These are phyloP conservation scores for Santalum album DNA, from an alignment of 164 flowering plant genomes.

Conservation along the genomic window DNA sequence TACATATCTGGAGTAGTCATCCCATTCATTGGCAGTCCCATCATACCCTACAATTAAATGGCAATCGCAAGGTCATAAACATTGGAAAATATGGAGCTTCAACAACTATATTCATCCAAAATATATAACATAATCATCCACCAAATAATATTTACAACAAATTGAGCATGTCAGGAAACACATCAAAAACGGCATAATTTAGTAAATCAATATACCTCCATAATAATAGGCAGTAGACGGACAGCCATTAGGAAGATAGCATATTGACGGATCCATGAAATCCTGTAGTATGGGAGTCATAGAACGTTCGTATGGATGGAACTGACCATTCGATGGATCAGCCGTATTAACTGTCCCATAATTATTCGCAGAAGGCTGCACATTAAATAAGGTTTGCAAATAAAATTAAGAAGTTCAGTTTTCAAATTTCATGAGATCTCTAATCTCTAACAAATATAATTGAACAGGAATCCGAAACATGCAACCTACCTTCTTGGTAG, in stretches of 20 bases:
- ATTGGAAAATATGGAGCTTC: not conserved
- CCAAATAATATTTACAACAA: too few relatives aligned
- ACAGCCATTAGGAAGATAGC: conserved; percentile 37
- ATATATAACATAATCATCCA: too few relatives aligned
- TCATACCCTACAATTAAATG: conserved; percentile 42
- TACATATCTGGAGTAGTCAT: conserved; percentile 40
- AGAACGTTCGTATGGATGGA: conserved; percentile 37
- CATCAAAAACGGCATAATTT: too few relatives aligned
- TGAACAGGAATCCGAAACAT: too few relatives aligned
- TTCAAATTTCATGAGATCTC: not conserved
- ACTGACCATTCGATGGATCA: conserved; percentile 33
- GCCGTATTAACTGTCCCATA: conserved; percentile 33
- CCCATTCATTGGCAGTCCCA: conserved; percentile 53
- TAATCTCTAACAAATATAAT: too few relatives aligned
- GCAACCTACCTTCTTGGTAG: conserved; percentile 46
- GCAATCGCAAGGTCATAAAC: too few relatives aligned
- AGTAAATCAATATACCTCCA: conserved; percentile 29
- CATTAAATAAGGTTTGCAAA: not conserved
- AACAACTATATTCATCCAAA: too few relatives aligned
- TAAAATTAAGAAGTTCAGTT: too few relatives aligned
- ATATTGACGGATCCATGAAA: conserved; percentile 27
- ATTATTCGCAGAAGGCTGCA: conserved; percentile 31
- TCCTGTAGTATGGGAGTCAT: conserved; percentile 25
- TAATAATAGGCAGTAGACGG: conserved; percentile 33
- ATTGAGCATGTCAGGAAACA: too few relatives aligned